Percentiles rank a stretch among this genome's conserved stretches.
phyloP scores from a whole-genome alignment of 1,284 basidiomycete genomes.

The Thecaphora thlaspeos region DNA sequence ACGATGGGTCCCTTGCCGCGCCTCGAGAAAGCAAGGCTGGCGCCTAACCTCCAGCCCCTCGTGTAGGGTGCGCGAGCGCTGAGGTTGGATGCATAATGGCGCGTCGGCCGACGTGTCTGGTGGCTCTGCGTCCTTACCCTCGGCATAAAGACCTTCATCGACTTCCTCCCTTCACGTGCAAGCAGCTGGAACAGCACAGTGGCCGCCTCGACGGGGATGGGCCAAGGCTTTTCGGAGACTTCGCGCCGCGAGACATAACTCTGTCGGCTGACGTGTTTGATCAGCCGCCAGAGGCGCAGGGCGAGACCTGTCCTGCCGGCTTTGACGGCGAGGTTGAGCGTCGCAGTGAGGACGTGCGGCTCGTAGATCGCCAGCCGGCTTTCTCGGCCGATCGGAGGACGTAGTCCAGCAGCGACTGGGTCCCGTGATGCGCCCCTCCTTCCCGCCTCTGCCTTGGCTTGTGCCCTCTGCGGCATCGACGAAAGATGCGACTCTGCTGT shows the following conservation, averaged over 20 bases:
- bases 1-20: background rate
- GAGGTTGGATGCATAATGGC: background rate
- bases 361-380: slow-evolving; percentile 22
- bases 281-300: slow-evolving; percentile 40
- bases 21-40: background rate
- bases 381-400: background rate
- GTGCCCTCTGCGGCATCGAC: too few relatives aligned
- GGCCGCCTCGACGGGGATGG: slow-evolving; percentile 26
- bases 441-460: too few relatives aligned
- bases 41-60: slow-evolving; percentile 12
- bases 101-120: background rate
- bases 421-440: too few relatives aligned
- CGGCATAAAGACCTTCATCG: slow-evolving; percentile 4
- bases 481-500: too few relatives aligned
- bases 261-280: slow-evolving; percentile 33
- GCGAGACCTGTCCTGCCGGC: slow-evolving; percentile 33
- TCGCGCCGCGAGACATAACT: slow-evolving; percentile 12
- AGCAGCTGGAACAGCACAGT: slow-evolving; percentile 39
- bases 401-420: background rate
- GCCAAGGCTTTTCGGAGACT: slow-evolving; percentile 18
- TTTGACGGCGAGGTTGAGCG: slow-evolving; percentile 33
- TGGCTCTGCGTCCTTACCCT: background rate
- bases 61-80: slow-evolving; percentile 1
- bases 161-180: slow-evolving; percentile 17
- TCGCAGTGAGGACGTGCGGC: slow-evolving; percentile 32